phyloP scores from a whole-genome alignment of 2,329 filamentous ascomycete genomes.

The Plectosphaerella cucumerina region DNA sequence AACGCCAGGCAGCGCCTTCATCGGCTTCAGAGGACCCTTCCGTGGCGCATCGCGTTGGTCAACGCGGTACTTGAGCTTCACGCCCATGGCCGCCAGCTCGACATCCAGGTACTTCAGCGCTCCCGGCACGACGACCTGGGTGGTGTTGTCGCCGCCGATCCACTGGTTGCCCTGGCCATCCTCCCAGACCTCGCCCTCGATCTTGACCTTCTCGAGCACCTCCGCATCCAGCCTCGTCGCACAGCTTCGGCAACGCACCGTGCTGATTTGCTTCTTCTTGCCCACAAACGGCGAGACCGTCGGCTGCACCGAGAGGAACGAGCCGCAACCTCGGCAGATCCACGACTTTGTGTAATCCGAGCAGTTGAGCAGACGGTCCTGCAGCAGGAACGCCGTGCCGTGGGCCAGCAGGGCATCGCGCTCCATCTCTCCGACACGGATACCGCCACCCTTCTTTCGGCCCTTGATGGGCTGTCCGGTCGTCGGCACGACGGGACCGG shows the following conservation, averaged over 20 bases:
- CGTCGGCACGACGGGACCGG: slow-evolving; percentile 82
- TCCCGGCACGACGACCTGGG: slow-evolving; percentile 86
- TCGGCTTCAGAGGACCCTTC: slow-evolving; percentile 44
- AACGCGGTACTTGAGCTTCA: slow-evolving; percentile 80
- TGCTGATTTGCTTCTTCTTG: slow-evolving; percentile 62
- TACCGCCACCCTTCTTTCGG: slow-evolving; percentile 92
- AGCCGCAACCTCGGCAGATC: slow-evolving; percentile 86
- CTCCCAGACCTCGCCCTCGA: slow-evolving; percentile 80
- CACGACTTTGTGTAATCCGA: slow-evolving; percentile 88
- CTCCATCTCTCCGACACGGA: slow-evolving; percentile 99
- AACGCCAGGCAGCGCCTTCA: slow-evolving; percentile 15
- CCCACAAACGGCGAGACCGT: slow-evolving; percentile 63
- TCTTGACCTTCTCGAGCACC: slow-evolving; percentile 50
- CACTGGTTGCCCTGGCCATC: slow-evolving; percentile 82
- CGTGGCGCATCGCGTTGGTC: slow-evolving; percentile 61
- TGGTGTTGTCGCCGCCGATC: slow-evolving; percentile 86
- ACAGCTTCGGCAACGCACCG: slow-evolving; percentile 76
- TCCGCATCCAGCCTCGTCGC: slow-evolving; percentile 58
- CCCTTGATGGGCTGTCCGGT: slow-evolving; percentile 98
- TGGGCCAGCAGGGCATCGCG: slow-evolving; percentile 92
- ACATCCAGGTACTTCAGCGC: slow-evolving; percentile 92
- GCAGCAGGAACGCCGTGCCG: slow-evolving; percentile 89
- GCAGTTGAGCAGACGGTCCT: slow-evolving; percentile 95
- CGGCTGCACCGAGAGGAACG: slow-evolving; percentile 83
- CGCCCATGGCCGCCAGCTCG: slow-evolving; percentile 92